These are phyloP conservation scores for Lathyrus aphaca DNA, from an alignment of 306 rosid species.

Conservation along the genomic window DNA sequence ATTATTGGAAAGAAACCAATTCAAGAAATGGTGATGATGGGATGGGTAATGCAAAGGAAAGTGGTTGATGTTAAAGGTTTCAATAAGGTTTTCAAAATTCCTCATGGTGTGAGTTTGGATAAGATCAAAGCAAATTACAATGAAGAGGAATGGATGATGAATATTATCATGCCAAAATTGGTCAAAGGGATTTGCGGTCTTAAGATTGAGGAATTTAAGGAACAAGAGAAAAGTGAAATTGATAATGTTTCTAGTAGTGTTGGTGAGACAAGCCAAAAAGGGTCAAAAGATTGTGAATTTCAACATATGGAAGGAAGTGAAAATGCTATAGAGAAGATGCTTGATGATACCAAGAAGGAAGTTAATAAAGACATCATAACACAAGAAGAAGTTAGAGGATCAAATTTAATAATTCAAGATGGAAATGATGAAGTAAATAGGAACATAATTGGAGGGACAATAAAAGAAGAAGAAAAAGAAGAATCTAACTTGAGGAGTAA, in stretches of 20 bases:
- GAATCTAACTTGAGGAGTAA: slow-evolving; percentile 21
- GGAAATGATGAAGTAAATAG: background rate
- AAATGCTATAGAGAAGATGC: background rate
- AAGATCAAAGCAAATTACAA: slow-evolving; percentile 65
- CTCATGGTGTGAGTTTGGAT: slow-evolving; percentile 64
- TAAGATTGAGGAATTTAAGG: slow-evolving; percentile 60
- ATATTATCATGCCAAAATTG: slow-evolving; percentile 63
- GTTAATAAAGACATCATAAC: background rate
- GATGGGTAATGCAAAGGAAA: slow-evolving; percentile 61
- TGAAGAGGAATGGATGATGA: slow-evolving; percentile 56
- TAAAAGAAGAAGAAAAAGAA: background rate
- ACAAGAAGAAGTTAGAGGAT: slow-evolving; percentile 9
- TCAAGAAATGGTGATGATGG: slow-evolving; percentile 63
- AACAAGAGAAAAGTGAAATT: slow-evolving; percentile 39
- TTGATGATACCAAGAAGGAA: background rate
- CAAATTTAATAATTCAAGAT: slow-evolving; percentile 24
- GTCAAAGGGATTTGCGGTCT: slow-evolving; percentile 55
- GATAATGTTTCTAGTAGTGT: slow-evolving; percentile 14
- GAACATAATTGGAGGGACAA: background rate
- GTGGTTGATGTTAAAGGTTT: slow-evolving; percentile 56
- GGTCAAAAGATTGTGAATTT: slow-evolving; percentile 5
- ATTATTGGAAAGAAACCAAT: slow-evolving; percentile 63
- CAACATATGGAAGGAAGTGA: slow-evolving; percentile 8
- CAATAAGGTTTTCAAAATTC: slow-evolving; percentile 64
- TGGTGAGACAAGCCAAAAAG: slow-evolving; percentile 40